Percentiles rank a stretch among this genome's conserved stretches.
phyloP scores from a whole-genome alignment of 148 eudicot genomes.

The Polygonum aviculare region DNA sequence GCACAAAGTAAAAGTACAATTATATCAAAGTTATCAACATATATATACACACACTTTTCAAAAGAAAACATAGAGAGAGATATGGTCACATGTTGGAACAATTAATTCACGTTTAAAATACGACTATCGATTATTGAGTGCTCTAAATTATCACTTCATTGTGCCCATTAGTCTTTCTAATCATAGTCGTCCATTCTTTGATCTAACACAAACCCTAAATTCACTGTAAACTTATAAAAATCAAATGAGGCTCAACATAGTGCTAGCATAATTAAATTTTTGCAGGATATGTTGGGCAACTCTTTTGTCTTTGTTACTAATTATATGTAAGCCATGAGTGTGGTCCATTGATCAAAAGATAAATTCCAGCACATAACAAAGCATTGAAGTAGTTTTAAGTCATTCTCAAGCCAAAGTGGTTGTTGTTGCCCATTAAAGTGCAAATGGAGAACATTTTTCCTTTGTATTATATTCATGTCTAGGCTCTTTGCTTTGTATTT shows the following conservation, averaged over 20 bases:
- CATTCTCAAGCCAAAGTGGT: slow-evolving; percentile 12
- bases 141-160: too few species aligned
- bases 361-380: background rate
- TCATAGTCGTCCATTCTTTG: too few species aligned
- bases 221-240: background rate
- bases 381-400: slow-evolving; percentile 7
- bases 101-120: too few species aligned
- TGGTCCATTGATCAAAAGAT: slow-evolving; percentile 1
- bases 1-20: background rate
- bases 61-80: too few species aligned
- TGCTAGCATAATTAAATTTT: background rate
- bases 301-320: background rate
- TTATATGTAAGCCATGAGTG: background rate
- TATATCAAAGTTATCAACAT: background rate
- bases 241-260: background rate
- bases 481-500: background rate
- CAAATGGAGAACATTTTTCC: background rate
- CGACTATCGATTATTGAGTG: too few species aligned
- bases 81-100: too few species aligned
- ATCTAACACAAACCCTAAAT: too few species aligned
- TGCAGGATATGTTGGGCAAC: background rate
- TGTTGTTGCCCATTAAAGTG: slow-evolving; percentile 8
- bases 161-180: too few species aligned
- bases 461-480: slow-evolving; percentile 2
- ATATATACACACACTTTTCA: background rate